Evolutionary conservation across 1,139 yeast species (phyloP), one percentile per base, ranked within the genome.

Genomic region (Pichia sp.): DNA sequence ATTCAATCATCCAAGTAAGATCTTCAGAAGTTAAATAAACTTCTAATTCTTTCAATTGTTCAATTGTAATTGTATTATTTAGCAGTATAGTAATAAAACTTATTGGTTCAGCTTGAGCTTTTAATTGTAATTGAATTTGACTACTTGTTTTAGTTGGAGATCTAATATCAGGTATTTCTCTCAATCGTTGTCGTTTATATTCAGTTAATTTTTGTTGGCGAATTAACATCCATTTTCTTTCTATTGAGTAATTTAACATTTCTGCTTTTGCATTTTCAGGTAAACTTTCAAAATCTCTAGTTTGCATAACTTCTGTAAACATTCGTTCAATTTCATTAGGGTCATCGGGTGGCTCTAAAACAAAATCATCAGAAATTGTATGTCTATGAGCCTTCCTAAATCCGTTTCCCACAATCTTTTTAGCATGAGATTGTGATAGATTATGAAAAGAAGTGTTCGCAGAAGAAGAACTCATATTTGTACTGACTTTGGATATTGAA

Each of bases 11-110:
- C 98, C 98, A 92, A 52, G 78, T 83, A 40, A 92, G 76, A 40
- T 95, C 95, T 63, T 90, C 97, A 0, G 97, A 88, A 55, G 97
- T 78, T 43, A 92, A 71, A 41, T 95, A 87, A 4, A 92, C 96
- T 86, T 95, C 88, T 49, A 92, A 73, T 58, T 86, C 86, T 42
- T 86, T 87, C 58, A 92, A 70, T 62, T 89, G 90, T 45, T 79
- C 78, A 3, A 83, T 72, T 5, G 86, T 73, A 47, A 88, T 83
- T 36, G 81, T 68, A 57, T 84, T 83, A 42, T 85, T 81, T 62
- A 90, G 74, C 54, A 92, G 73, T 56, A 78, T 76, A 50, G 86
- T 76, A 34, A 94, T 90, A 66, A 86, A 92, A 63, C 51, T 53
- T 10, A 56, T 56, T 1, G 66, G 64, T 35, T 62, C 64, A 2